These are phyloP conservation scores for Epichloe amarillans DNA, from an alignment of 2,329 filamentous ascomycete species.

Conservation along the genomic window DNA sequence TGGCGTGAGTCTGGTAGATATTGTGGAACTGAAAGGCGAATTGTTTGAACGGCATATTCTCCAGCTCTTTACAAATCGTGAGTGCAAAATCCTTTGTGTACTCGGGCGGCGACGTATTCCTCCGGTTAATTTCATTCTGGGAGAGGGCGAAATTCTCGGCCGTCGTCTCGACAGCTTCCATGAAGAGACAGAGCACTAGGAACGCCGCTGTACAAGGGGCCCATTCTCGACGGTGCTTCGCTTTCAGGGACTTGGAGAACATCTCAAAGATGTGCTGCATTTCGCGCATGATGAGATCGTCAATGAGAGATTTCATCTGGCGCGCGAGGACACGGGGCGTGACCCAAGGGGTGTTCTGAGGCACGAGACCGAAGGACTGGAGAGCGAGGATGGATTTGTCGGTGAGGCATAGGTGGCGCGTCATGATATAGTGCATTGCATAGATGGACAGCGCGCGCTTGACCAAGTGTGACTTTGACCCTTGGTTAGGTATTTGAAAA, in stretches of 20 bases:
- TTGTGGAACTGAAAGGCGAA: slow-evolving; percentile 48
- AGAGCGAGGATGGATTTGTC: slow-evolving; percentile 28
- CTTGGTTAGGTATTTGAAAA: neutral
- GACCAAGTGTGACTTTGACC: slow-evolving; percentile 31
- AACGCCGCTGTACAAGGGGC: slow-evolving; percentile 44
- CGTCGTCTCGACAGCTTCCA: slow-evolving; percentile 42
- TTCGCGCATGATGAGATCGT: slow-evolving; percentile 40
- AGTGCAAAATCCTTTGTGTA: slow-evolving; percentile 32
- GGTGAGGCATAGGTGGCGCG: slow-evolving; percentile 40
- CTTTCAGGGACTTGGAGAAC: slow-evolving; percentile 40
- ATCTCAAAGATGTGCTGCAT: slow-evolving; percentile 37
- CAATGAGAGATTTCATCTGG: slow-evolving; percentile 42
- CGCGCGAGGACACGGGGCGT: slow-evolving; percentile 42
- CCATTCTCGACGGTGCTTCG: slow-evolving; percentile 39
- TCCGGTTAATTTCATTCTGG: slow-evolving; percentile 35
- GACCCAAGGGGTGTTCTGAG: slow-evolving; percentile 29
- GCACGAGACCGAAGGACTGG: slow-evolving; percentile 27
- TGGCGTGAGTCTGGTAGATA: slow-evolving; percentile 43
- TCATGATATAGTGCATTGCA: slow-evolving; percentile 44
- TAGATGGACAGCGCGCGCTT: slow-evolving; percentile 40
- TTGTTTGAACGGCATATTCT: slow-evolving; percentile 47
- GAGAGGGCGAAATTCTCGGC: slow-evolving; percentile 38
- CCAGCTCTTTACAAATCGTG: slow-evolving; percentile 34
- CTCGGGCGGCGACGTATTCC: slow-evolving; percentile 22
- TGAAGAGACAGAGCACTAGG: slow-evolving; percentile 42